phyloP scores from a whole-genome alignment of 1,139 yeast species.

The Yamadazyma friedrichii region DNA sequence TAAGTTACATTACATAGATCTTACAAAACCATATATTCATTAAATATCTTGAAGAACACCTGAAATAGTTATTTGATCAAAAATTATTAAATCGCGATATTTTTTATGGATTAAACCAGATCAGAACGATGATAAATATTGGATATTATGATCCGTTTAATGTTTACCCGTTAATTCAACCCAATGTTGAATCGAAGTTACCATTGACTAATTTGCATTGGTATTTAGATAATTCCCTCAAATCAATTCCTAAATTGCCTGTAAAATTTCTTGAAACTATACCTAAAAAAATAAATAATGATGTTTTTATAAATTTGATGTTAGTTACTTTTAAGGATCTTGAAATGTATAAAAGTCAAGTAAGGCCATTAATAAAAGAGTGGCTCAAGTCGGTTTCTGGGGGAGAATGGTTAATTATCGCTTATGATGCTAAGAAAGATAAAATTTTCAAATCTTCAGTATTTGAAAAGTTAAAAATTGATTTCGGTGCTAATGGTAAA shows the following conservation, averaged over 20 bases:
- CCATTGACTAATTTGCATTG: conserved; percentile 80
- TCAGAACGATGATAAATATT: conserved; percentile 20
- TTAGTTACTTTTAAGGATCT: conserved; percentile 63
- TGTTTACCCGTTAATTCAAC: conserved; percentile 54
- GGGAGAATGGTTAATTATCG: conserved; percentile 64
- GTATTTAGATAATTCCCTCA: conserved; percentile 60
- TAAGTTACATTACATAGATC: too few relatives aligned
- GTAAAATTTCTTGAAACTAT: conserved; percentile 63
- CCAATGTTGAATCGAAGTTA: conserved; percentile 51
- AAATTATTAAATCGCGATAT: too few relatives aligned
- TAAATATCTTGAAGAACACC: too few relatives aligned
- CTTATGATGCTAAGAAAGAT: conserved; percentile 51
- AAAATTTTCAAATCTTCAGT: conserved; percentile 54
- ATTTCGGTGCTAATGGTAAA: conserved; percentile 55
- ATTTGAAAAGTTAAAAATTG: conserved; percentile 63
- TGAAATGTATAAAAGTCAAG: conserved; percentile 76
- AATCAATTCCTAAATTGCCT: conserved; percentile 66
- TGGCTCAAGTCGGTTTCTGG: conserved; percentile 64
- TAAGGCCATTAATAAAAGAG: conserved; percentile 75
- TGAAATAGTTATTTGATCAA: too few relatives aligned
- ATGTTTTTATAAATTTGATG: conserved; percentile 67
- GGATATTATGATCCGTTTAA: conserved; percentile 89
- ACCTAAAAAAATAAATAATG: conserved; percentile 29
- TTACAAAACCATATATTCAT: too few relatives aligned
- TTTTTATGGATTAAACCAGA: neutral